Conservation (phyloP, 1,284 basidiomycete species). For the Ganoderma sp. region DNA sequence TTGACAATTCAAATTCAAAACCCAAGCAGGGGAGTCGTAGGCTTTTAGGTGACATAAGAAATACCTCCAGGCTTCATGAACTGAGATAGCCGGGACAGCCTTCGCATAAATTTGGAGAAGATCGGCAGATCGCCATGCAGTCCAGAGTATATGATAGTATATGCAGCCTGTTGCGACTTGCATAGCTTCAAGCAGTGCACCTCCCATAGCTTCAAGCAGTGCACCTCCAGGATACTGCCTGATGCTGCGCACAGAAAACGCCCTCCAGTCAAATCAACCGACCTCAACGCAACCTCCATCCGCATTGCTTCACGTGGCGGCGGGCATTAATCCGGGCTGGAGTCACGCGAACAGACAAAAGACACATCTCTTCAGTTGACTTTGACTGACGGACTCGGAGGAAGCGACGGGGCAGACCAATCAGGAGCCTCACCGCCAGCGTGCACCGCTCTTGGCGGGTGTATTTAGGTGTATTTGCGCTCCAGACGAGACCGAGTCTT, state of each 20-base stretch:
- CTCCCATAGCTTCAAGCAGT: not conserved
- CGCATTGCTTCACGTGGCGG: not conserved
- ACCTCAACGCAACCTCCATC: not conserved
- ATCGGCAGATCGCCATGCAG: not conserved
- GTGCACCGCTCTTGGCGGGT: not conserved
- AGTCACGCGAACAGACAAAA: not conserved
- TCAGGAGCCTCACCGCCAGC: not conserved
- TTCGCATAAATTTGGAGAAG: not conserved
- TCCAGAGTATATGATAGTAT: not conserved
- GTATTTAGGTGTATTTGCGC: not conserved
- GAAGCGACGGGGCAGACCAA: not conserved
- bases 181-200: not conserved
- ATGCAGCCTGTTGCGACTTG: too few relatives aligned
- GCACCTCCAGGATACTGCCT: not conserved
- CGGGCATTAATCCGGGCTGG: not conserved
- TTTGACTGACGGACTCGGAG: not conserved
- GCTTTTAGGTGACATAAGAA: too few relatives aligned
- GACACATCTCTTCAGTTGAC: not conserved
- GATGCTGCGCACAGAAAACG: not conserved
- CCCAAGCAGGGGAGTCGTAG: not conserved
- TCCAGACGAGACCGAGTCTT: not conserved
- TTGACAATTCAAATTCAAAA: not conserved
- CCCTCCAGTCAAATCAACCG: not conserved
- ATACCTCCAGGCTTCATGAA: not conserved
- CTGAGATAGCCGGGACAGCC: not conserved